Evolutionary conservation across 441 rosid genomes (phyloP).

Genomic region (Kokia cookei): DNA sequence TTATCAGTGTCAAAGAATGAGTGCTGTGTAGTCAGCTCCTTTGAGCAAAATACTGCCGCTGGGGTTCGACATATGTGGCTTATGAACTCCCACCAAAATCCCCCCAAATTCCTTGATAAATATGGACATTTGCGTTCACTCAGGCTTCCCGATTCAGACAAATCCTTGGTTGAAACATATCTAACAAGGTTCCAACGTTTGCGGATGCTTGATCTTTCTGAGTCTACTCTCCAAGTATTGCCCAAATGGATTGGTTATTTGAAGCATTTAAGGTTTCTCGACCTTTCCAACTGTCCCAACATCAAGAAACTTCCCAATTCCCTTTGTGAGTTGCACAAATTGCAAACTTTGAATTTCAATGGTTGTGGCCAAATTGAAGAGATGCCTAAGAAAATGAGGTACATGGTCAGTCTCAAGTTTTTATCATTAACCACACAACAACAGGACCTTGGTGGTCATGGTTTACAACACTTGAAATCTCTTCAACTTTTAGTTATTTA

Average conservation of each 20-base stretch:
- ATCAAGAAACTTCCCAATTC: conserved; percentile 1
- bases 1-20: neutral
- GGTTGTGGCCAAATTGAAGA: conserved; percentile 9
- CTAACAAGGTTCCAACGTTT: neutral
- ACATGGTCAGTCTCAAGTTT: conserved; percentile 2
- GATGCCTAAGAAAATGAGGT: conserved; percentile 10
- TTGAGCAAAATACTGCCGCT: neutral
- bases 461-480: neutral
- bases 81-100: neutral
- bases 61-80: neutral
- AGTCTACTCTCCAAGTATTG: neutral
- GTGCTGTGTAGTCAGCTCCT: neutral
- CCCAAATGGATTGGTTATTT: neutral
- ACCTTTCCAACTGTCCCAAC: neutral
- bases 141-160: fast-evolving
- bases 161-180: neutral
- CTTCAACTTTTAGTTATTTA: neutral
- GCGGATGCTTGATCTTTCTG: conserved; percentile 4
- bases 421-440: conserved; percentile 5
- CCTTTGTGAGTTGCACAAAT: neutral
- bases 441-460: neutral
- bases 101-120: neutral
- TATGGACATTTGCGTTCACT: neutral
- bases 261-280: conserved; percentile 11
- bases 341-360: conserved; percentile 1